Percentiles rank a stretch among this genome's conserved stretches.
phyloP scores from a whole-genome alignment of 306 rosid genomes.

The Psophocarpus tetragonolobus region DNA sequence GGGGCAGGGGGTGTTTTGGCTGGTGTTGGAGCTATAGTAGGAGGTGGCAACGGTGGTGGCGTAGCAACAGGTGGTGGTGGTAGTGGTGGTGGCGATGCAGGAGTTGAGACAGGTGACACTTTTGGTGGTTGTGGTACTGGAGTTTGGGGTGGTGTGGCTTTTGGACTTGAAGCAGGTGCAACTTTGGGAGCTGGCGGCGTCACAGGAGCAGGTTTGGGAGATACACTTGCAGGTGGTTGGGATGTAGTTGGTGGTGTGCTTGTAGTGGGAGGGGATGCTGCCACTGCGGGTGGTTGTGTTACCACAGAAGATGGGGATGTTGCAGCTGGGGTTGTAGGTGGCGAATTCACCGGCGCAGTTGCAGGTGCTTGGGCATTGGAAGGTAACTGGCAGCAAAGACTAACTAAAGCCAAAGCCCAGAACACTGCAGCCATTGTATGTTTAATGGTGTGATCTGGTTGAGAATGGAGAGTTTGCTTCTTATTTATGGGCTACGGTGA shows the following conservation, averaged over 20 bases:
- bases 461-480: background rate
- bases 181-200: constrained; percentile 60
- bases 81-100: constrained; percentile 52
- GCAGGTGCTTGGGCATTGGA: constrained; percentile 45
- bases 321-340: constrained; percentile 19
- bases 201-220: constrained; percentile 52
- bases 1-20: constrained; percentile 58
- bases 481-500: constrained; percentile 34
- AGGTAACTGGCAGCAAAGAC: constrained; percentile 27
- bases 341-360: constrained; percentile 25
- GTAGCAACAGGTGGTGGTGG: constrained; percentile 47
- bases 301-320: constrained; percentile 9
- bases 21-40: constrained; percentile 68
- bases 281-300: constrained; percentile 35
- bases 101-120: constrained; percentile 55
- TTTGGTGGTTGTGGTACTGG: constrained; percentile 65
- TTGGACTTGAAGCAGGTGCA: constrained; percentile 58
- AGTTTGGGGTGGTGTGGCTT: constrained; percentile 50
- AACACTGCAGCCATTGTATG: constrained; percentile 40
- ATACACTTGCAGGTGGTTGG: constrained; percentile 49
- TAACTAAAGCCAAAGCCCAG: constrained; percentile 32
- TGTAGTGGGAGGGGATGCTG: constrained; percentile 47
- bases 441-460: constrained; percentile 2
- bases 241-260: constrained; percentile 44
- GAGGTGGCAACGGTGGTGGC: constrained; percentile 46